These are phyloP conservation scores for Phylloporus sp. DNA, from an alignment of 768 basidiomycete species.

Conservation along the genomic window DNA sequence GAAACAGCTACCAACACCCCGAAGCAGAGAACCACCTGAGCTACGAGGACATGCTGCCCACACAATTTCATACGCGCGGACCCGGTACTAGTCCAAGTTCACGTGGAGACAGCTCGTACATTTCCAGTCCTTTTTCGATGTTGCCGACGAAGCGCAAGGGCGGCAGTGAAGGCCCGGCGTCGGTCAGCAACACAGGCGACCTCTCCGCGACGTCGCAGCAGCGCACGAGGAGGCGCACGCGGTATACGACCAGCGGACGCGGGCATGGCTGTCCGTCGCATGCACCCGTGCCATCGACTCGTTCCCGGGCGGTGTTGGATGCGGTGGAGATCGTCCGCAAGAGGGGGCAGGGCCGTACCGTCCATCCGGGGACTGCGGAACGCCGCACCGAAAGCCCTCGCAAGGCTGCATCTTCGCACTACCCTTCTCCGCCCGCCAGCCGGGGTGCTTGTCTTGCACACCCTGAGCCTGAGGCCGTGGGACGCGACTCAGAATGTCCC, in stretches of 20 bases:
- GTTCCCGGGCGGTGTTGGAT: slow-evolving; percentile 6
- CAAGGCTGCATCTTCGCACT: background rate
- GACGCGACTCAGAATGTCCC: background rate
- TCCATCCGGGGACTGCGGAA: background rate
- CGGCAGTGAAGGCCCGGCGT: background rate
- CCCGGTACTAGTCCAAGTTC: too few relatives aligned
- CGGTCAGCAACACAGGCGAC: background rate
- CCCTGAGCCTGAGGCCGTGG: background rate
- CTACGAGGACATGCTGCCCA: slow-evolving; percentile 8
- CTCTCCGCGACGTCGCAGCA: background rate
- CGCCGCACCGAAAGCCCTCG: background rate
- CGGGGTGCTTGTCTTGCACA: too few relatives aligned
- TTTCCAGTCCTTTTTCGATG: background rate
- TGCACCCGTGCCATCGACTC: background rate
- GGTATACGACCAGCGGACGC: background rate
- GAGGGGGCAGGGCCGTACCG: background rate
- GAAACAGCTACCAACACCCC: background rate
- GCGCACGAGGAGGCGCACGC: background rate
- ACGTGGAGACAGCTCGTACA: background rate
- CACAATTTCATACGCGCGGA: background rate
- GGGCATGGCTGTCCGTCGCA: background rate
- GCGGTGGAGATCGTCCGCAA: slow-evolving; percentile 17
- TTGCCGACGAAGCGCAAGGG: slow-evolving; percentile 3
- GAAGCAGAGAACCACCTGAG: background rate
- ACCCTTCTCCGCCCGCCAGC: slow-evolving; percentile 7